Evolutionary conservation across 2,329 filamentous ascomycete genomes (phyloP).

Genomic region (Colletotrichum destructivum): DNA sequence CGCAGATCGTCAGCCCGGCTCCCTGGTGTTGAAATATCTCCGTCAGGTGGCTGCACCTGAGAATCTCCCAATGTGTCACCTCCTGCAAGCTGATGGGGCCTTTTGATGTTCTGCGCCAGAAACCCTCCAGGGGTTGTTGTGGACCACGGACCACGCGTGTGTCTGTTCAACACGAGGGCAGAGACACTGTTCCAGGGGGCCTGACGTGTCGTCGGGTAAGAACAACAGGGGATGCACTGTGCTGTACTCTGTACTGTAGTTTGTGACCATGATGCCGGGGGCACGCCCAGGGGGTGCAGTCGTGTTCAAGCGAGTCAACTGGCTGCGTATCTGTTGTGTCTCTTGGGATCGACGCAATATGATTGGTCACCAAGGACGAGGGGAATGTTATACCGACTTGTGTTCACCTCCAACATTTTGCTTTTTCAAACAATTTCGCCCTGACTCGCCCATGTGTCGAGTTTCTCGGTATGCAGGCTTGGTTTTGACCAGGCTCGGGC

Average conservation of each 20-base stretch:
- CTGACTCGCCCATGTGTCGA: constrained; percentile 21
- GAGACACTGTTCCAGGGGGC: constrained; percentile 19
- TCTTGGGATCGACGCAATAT: constrained; percentile 12
- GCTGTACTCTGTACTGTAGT: no score
- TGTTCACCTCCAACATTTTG: constrained; percentile 14
- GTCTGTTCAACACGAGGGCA: constrained; percentile 32
- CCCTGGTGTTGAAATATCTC: constrained; percentile 21
- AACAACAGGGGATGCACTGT: constrained; percentile 24
- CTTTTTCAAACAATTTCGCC: constrained; percentile 9
- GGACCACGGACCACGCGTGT: constrained; percentile 32
- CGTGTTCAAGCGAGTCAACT: constrained; percentile 15
- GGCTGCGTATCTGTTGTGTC: constrained; percentile 13
- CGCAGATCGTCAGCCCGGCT: constrained; percentile 8
- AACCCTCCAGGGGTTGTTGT: constrained; percentile 21
- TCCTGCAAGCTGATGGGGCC: constrained; percentile 37
- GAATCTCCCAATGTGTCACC: constrained; percentile 40
- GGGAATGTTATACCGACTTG: constrained; percentile 2
- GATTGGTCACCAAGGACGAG: constrained; percentile 9
- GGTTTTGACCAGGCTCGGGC: neutral
- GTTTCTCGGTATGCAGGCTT: neutral
- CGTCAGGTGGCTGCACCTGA: constrained; percentile 36
- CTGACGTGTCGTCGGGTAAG: neutral
- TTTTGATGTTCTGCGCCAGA: constrained; percentile 35
- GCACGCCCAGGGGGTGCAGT: constrained; percentile 21
- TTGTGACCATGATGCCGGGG: neutral